phyloP scores from a whole-genome alignment of 495 filamentous ascomycete genomes.

The Choiromyces venosus region DNA sequence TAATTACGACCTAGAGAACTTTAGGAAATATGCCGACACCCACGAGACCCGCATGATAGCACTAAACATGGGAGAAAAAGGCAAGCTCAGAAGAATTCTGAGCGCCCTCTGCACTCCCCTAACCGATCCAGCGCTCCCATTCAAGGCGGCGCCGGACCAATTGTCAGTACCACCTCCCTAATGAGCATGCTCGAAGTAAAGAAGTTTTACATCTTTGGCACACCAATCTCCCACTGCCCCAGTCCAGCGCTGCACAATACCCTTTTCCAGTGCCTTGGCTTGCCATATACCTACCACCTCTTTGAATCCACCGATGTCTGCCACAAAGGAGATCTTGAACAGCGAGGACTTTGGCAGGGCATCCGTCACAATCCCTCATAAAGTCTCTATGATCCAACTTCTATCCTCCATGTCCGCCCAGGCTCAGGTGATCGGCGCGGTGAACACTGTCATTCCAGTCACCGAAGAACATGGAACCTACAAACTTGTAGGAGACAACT shows the following conservation, averaged over 20 bases:
- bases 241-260: slow-evolving; percentile 87
- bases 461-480: slow-evolving; percentile 42
- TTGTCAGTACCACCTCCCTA: slow-evolving; percentile 72
- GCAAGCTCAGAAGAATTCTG: slow-evolving; percentile 81
- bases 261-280: slow-evolving; percentile 68
- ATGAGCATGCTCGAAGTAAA: slow-evolving; percentile 73
- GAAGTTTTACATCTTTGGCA: slow-evolving; percentile 81
- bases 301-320: slow-evolving; percentile 61
- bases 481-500: slow-evolving; percentile 77
- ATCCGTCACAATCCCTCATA: slow-evolving; percentile 92
- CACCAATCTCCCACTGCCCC: slow-evolving; percentile 69
- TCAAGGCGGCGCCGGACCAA: slow-evolving; percentile 92
- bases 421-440: slow-evolving; percentile 77
- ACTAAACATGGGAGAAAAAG: slow-evolving; percentile 88
- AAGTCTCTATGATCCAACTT: slow-evolving; percentile 76
- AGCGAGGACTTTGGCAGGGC: slow-evolving; percentile 78
- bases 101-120: slow-evolving; percentile 95
- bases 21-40: slow-evolving; percentile 67
- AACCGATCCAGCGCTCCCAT: slow-evolving; percentile 78
- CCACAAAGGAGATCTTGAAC: slow-evolving; percentile 63
- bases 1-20: slow-evolving; percentile 77
- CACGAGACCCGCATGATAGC: slow-evolving; percentile 81
- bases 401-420: slow-evolving; percentile 74
- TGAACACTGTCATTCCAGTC: slow-evolving; percentile 82
- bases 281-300: slow-evolving; percentile 81